Evolutionary conservation across 2,329 filamentous ascomycete genomes (phyloP).

Genomic region (Microdochium trichocladiopsis): DNA sequence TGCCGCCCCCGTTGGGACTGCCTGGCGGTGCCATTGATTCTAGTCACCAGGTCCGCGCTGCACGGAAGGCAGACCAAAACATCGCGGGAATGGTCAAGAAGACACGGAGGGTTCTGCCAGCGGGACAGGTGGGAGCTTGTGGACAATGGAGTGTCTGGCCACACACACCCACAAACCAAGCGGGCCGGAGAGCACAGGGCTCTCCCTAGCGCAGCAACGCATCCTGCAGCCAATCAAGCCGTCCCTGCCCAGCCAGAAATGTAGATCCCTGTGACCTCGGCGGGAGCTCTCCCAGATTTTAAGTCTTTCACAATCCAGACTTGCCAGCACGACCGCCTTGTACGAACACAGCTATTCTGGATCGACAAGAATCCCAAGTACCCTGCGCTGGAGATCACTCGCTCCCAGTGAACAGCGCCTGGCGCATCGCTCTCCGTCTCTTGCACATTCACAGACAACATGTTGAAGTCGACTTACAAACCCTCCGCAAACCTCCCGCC

Average conservation of each 20-base stretch:
- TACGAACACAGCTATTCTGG: not conserved
- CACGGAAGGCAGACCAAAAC: constrained; percentile 27
- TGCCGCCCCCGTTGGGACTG: constrained; percentile 10
- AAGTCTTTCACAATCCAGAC: not conserved
- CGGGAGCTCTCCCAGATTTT: constrained; percentile 5
- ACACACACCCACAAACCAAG: not conserved
- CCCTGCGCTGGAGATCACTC: not conserved
- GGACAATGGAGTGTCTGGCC: not conserved
- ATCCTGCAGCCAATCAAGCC: not conserved
- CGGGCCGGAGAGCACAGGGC: not conserved
- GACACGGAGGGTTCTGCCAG: not conserved
- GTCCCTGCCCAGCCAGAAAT: not conserved
- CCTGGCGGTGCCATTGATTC: constrained; percentile 28
- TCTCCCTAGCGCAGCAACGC: not conserved
- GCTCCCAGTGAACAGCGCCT: too few relatives aligned
- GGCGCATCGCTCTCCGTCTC: too few relatives aligned
- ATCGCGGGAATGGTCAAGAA: constrained; percentile 15
- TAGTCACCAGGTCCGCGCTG: constrained; percentile 35
- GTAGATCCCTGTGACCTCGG: not conserved
- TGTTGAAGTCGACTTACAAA: constrained; percentile 75
- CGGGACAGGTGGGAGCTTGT: not conserved
- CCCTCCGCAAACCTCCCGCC: constrained; percentile 40
- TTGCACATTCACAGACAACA: constrained; percentile 23
- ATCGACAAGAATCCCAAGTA: not conserved
- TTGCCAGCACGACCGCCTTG: not conserved